Percentiles rank a stretch among this genome's conserved stretches.
Evolutionary conservation across 163 green algal species (phyloP).

Genomic region (Volvox carteri): DNA sequence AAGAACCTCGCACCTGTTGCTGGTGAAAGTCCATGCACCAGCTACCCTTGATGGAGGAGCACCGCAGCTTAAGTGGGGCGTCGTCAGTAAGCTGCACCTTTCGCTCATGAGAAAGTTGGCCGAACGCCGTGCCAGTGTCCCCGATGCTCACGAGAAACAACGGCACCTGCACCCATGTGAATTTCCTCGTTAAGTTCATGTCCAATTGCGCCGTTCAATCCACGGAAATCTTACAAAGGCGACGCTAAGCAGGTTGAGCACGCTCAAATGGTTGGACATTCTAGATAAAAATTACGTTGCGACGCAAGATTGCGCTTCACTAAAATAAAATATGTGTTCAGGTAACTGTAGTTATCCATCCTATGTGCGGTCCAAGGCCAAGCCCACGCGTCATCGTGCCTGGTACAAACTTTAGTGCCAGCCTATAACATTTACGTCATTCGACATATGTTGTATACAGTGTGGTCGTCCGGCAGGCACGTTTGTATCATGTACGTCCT

Average conservation of each 20-base stretch:
- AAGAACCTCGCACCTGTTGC: constrained; percentile 20
- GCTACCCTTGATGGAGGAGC: not conserved
- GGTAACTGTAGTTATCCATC: no score
- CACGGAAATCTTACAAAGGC: no score
- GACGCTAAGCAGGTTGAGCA: not conserved
- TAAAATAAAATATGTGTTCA: no score
- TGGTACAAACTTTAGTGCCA: no score
- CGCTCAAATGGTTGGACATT: not conserved
- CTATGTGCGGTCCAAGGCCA: no score
- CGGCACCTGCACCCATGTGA: not conserved
- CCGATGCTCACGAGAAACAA: not conserved
- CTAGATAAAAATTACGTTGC: not conserved
- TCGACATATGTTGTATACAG: no score
- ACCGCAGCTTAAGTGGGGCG: not conserved
- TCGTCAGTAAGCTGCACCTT: constrained; percentile 21
- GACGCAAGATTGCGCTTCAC: no score
- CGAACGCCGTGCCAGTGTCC: not conserved
- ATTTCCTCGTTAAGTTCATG: not conserved
- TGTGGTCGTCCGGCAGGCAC: no score
- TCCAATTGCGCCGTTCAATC: no score
- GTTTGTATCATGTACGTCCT: no score
- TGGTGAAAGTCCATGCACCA: not conserved
- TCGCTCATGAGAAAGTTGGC: not conserved
- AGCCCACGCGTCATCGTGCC: no score
- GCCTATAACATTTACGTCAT: no score